Conservation (phyloP, 768 basidiomycete species). For the Postia placenta region DNA sequence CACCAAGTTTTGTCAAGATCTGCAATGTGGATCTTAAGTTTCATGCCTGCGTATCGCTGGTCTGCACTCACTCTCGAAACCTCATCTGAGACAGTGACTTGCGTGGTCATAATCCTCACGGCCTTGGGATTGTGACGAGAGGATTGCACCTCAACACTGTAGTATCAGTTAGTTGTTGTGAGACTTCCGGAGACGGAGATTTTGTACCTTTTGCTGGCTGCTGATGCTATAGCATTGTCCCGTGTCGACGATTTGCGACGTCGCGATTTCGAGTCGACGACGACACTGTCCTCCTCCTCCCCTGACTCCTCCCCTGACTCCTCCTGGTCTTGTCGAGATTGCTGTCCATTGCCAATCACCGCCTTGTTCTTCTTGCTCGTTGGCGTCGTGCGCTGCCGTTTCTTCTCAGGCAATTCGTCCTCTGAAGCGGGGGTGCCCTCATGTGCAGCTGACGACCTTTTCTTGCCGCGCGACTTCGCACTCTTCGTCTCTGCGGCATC, state of each 20-base stretch:
- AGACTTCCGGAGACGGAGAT: not conserved
- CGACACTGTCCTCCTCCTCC: slow-evolving; percentile 5
- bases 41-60: no score
- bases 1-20: slow-evolving; percentile 62
- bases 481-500: slow-evolving; percentile 1
- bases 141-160: not conserved
- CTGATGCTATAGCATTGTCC: no score
- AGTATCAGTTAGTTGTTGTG: not conserved
- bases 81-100: slow-evolving; percentile 50
- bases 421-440: slow-evolving; percentile 10
- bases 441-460: slow-evolving; percentile 18
- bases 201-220: no score
- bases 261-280: no score
- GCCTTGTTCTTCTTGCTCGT: slow-evolving; percentile 5
- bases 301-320: slow-evolving; percentile 3
- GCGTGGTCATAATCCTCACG: slow-evolving; percentile 63
- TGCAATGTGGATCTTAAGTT: slow-evolving; percentile 30
- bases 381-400: slow-evolving; percentile 13
- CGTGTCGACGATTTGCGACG: no score
- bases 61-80: slow-evolving; percentile 50
- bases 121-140: slow-evolving; percentile 11
- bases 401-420: slow-evolving; percentile 19
- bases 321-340: slow-evolving; percentile 4
- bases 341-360: slow-evolving; percentile 5
- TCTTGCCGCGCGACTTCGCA: slow-evolving; percentile 17